Conservation (phyloP, 2,329 filamentous ascomycete species). For the Xylaria sp. region DNA sequence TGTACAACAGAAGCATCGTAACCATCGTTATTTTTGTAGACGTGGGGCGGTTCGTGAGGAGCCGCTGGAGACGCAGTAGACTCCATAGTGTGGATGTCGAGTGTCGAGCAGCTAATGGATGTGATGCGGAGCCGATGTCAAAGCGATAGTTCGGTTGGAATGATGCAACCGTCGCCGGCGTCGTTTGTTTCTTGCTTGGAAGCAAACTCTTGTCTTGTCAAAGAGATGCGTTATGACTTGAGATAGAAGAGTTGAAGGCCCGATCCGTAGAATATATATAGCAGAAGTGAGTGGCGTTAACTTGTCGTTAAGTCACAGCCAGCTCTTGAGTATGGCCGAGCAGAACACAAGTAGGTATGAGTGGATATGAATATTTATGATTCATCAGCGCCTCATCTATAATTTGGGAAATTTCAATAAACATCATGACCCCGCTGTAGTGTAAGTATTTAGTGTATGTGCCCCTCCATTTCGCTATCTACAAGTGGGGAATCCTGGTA, state of each 20-base stretch:
- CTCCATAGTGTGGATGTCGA: constrained; percentile 36
- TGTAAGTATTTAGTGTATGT: not conserved
- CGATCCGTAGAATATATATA: not conserved
- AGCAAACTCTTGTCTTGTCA: no score
- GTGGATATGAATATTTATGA: constrained; percentile 21
- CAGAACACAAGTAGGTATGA: constrained; percentile 3
- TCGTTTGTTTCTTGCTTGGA: not conserved
- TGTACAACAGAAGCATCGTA: constrained; percentile 55
- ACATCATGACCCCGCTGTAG: constrained; percentile 15
- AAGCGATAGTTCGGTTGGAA: not conserved
- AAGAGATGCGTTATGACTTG: not conserved
- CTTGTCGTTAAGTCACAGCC: constrained; percentile 22
- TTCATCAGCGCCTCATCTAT: constrained; percentile 13
- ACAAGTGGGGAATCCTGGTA: not conserved
- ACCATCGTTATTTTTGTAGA: constrained; percentile 57
- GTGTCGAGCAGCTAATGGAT: not conserved
- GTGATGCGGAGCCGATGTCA: not conserved
- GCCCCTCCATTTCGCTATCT: constrained; percentile 17
- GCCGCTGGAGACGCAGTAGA: constrained; percentile 50
- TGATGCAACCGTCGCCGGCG: not conserved
- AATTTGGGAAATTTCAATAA: constrained; percentile 15
- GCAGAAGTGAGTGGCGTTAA: not conserved
- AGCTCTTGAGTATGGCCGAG: constrained; percentile 10
- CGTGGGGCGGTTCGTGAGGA: constrained; percentile 59
- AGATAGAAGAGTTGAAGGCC: not conserved